Base-by-base conservation (phyloP, 2,329 filamentous ascomycete genomes). In the Fusarium sp. region DNA sequence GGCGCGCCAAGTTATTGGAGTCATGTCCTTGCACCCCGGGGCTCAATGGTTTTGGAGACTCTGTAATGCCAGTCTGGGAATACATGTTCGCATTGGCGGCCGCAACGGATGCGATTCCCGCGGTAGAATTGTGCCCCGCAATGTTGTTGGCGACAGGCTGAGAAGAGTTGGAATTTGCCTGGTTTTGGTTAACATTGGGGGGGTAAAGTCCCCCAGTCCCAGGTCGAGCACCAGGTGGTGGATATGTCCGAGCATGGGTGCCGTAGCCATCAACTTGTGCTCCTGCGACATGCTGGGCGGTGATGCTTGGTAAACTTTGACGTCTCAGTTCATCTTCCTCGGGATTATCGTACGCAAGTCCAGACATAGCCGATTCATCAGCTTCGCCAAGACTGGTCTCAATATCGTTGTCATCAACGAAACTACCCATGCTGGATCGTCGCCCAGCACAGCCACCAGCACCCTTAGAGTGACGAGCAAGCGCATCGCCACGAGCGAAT, bases 381-480 rank as follows among this genome's bases (percentile, higher is more conserved):
- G 81, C 85, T 49, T 87, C 86, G 54, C 79, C 80, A 59, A 85
- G 81, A 54, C 86, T 86, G 23, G 86, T 82, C 23, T 88, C 89
- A 66, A 90, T 86, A 52, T 96, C 93, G 60, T 95, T 94, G 40
- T 95, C 93, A 23, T 92, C 91, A 33, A 90, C 92, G 81, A 95
- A 97, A 80, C 92, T 92, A 47, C 92, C 92, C 88, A 95, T 92
- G 78, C 95, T 98, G 43, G 94, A 92, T 73, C 96, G 89, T 64
- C 96, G 91, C 64, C 96, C 96, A 18, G 97, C 96, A 83, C 96
- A 99, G 53, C 96, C 96, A 60, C 96, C 96, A 60, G 95, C 93
- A 38, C 96, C 96, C 83, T 98, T 98, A 80, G 94, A 97, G 81
- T 99, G 96, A 68, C 96, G 91, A 49, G 96, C 96, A 60, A 99